These are phyloP conservation scores for Backusella circina DNA, from an alignment of 192 early-diverging fungal species.

Conservation along the genomic window DNA sequence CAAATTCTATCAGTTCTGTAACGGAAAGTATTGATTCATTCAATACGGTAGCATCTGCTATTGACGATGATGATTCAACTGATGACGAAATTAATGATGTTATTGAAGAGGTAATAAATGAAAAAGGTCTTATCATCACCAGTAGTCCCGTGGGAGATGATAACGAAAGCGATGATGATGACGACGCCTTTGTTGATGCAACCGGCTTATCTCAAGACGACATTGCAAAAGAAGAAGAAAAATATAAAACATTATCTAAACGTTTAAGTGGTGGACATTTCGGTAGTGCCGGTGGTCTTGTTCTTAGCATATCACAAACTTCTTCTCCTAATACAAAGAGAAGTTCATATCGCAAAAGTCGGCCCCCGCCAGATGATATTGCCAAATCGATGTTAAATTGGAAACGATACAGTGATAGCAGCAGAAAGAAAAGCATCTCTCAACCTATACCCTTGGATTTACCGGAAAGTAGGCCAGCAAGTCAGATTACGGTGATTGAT, in stretches of 20 bases:
- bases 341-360: background rate
- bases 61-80: background rate
- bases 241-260: constrained; percentile 15
- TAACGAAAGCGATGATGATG: constrained; percentile 1
- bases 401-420: constrained; percentile 17
- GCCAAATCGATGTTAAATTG: constrained; percentile 28
- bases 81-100: background rate
- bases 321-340: background rate
- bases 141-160: background rate
- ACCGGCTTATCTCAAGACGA: constrained; percentile 19
- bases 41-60: constrained; percentile 9
- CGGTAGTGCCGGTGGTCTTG: constrained; percentile 34
- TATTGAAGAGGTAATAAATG: background rate
- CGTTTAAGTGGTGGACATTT: constrained; percentile 30
- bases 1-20: background rate
- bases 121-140: background rate
- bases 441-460: background rate
- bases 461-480: background rate
- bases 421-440: background rate
- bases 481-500: background rate
- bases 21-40: constrained; percentile 16
- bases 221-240: constrained; percentile 11
- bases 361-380: constrained; percentile 19
- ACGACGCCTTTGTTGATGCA: constrained; percentile 30
- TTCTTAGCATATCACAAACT: constrained; percentile 20